Evolutionary conservation across 306 rosid species (phyloP), one percentile per base, ranked within the genome.

Genomic region (Prunus campanulata): DNA sequence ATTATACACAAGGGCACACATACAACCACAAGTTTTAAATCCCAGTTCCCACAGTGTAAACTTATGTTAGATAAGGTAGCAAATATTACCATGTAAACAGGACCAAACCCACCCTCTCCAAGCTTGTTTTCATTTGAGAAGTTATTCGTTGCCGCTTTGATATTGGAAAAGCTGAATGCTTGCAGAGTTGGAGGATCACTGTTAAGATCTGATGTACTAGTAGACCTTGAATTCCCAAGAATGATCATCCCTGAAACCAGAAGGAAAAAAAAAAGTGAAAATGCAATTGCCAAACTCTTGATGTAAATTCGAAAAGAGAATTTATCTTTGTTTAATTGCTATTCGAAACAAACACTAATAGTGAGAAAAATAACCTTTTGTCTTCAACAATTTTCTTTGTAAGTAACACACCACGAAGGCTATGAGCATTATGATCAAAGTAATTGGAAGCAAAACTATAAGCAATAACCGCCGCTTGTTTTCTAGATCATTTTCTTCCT

Each of bases 101-200:
- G 55, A 25, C 82, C 87, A 75, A 75, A 83, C 7, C 87, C 85
- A 22, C 87, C 87, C 66, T 77, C 83, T 35, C 85, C 85, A 48
- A 84, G 87, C 75, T 77, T 77, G 72, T 84, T 78, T 64, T 70
- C 73, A 30, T 48, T 30, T 2, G 76, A 84, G 49, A 84, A 84
- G 63, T 74, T 76, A 27, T 84, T 77, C 39, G 88, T 81, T 12
- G 83, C 79, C 8, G 48, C 66, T 75, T 55, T 71, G 54, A 85
- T 75, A 12, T 6, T 30, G 18, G 67, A 46, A 49, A 74, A 85
- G 61, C 79, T 75, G 77, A 70, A 78, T 65, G 24, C 80, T 77
- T 80, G 74, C 46, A 76, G 77, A 60, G 35, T 75, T 1, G 82
- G 76, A 35, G 71, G 62, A 66, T 19, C 64, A 22, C 30, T 54